Evolutionary conservation across 495 filamentous ascomycete species (phyloP).

Genomic region (Penicillium atrosanguineum): DNA sequence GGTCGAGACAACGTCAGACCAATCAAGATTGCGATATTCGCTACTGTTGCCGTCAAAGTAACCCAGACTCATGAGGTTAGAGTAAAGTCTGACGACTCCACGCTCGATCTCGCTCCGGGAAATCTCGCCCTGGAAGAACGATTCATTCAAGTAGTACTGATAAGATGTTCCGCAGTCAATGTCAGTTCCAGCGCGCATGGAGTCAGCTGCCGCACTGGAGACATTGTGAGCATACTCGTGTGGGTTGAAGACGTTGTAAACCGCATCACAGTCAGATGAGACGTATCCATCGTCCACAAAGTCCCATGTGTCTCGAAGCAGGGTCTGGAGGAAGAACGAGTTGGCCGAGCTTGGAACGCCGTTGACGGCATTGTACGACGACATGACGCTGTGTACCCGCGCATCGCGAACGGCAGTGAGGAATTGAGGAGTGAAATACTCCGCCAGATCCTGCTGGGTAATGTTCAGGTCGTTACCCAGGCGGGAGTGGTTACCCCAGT

Average conservation of each 20-base stretch:
- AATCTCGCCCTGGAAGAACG: slow-evolving; percentile 47
- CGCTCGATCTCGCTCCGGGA: slow-evolving; percentile 50
- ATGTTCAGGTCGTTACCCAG: slow-evolving; percentile 57
- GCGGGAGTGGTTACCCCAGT: slow-evolving; percentile 51
- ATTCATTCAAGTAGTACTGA: slow-evolving; percentile 46
- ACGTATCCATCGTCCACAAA: slow-evolving; percentile 54
- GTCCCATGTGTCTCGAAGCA: slow-evolving; percentile 52
- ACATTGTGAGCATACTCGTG: slow-evolving; percentile 50
- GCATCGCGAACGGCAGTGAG: slow-evolving; percentile 45
- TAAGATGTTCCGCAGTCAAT: slow-evolving; percentile 61
- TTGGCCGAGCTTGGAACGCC: slow-evolving; percentile 57
- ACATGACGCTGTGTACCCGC: slow-evolving; percentile 57
- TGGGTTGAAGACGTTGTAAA: slow-evolving; percentile 55
- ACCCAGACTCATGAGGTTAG: slow-evolving; percentile 52
- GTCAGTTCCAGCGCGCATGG: slow-evolving; percentile 60
- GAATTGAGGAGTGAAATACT: slow-evolving; percentile 48
- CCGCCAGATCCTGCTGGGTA: slow-evolving; percentile 51
- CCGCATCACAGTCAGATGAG: slow-evolving; percentile 56
- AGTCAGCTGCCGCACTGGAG: slow-evolving; percentile 47
- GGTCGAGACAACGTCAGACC: slow-evolving; percentile 50
- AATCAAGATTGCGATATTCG: slow-evolving; percentile 51
- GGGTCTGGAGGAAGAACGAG: slow-evolving; percentile 54
- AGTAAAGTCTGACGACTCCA: slow-evolving; percentile 54
- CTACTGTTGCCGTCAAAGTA: slow-evolving; percentile 55
- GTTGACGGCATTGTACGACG: slow-evolving; percentile 61